Base-by-base conservation (phyloP, 352 stramenopile species). In the Phytophthora pluvialis region DNA sequence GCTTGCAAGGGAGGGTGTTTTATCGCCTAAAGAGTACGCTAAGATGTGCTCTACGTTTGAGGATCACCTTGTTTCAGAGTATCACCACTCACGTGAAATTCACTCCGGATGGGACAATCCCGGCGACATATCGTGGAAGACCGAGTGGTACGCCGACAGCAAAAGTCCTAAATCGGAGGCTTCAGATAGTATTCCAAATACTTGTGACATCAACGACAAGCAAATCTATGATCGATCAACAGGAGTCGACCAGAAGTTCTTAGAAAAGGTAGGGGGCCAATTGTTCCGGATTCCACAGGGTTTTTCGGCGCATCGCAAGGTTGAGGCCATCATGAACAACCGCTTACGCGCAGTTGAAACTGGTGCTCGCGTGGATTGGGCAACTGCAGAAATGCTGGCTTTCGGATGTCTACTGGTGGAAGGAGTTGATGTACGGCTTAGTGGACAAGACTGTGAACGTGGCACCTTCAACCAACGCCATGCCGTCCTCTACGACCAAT, bases 391-490 rank as follows among this genome's bases (percentile, higher is more conserved):
- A 64, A 88, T 83, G 72, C 76, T 97, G 38, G 90, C 90, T 5
- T 95, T 95, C 53, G 91, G 83, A 0, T 89, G 81, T 6, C 51
- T 97, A 35, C 71, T 97, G 3, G 75, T 91, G n/a, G 86, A 97
- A 70, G 90, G 91, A 31, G 67, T 90, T 18, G 74, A 92, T 50
- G 86, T 97, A 9, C 84, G 91, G 2, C 44, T 97, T 33, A 96
- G 85, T 25, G 91, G 91, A 6, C 90, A 97, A 75, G 91, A 97
- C 52, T 92, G 78, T 40, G 88, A 97, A 64, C 85, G 91, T 31
- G 91, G 91, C 3, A 97, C 91, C 3, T 97, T 97, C 54, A 94
- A 92, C 53, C 88, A 96, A 62, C 85, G 91, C 39, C 91, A 97
- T 53, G 91, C 89, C 0, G 90, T 97, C 43, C 53, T 97, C 3